Base-by-base conservation (phyloP, 768 basidiomycete genomes). In the Termitomyces sp. region DNA sequence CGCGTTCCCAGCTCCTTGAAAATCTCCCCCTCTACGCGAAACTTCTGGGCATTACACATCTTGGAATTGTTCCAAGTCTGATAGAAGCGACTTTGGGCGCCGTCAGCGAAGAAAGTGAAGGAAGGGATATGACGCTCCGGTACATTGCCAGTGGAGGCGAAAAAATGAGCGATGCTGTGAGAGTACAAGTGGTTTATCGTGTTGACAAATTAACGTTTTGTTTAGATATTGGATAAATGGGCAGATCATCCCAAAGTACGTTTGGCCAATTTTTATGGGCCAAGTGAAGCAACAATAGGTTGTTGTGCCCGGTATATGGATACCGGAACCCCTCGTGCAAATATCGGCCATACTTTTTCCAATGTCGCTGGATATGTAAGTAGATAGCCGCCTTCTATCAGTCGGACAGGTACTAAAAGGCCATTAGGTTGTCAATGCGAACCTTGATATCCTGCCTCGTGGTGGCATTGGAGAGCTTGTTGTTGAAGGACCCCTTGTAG, bases 231-330 rank as follows among this genome's bases (percentile, higher is more conserved):
- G 30, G 77, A 81, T 56, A 79, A 76, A 61, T 82, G 81, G 81
- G 75, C 76, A 1, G 64, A 77, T 52, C 79, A 79, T 60, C 74
- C 75, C 18, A 70, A 70, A 61, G 71, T 82, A 38, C 72, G 72
- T 26, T 67, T 82, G 13, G 79, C 75, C 10, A 82, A 82, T 60
- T 81, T 81, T 60, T 81, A 82, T 61, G 80, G 81, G 1, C 81
- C 81, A 18, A 82, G 76, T 54, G 81, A 82, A 65, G 80, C 74
- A 23, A 81, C 81, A 8, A 82, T 82, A 61, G 81, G 81, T 10
- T 82, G 81, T 63, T 78, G 76, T 55, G 75, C 77, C 3, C 70
- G 80, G 41, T 71, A 70, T 44, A 76, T 82, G 76, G 70, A 75
- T 53, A 61, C 66, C 38, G 68, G 63, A 23, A 78, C 72, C 18